These are phyloP conservation scores for Chaetomium strumarium DNA, from an alignment of 2,329 filamentous ascomycete species.

Conservation along the genomic window DNA sequence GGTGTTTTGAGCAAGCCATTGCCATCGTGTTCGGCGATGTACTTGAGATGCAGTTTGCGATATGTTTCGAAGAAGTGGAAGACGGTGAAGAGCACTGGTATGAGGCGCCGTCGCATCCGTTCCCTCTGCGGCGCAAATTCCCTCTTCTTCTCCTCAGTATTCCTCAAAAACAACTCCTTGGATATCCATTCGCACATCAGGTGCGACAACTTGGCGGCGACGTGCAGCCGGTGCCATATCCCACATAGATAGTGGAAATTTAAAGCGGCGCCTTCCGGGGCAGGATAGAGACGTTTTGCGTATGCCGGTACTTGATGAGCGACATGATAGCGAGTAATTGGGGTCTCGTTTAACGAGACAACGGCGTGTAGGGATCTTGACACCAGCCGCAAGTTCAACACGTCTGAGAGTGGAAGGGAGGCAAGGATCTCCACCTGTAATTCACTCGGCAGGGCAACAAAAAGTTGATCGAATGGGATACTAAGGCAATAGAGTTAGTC, in stretches of 20 bases:
- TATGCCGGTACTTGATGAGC: conserved; percentile 55
- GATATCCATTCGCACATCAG: conserved; percentile 60
- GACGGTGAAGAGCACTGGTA: conserved; percentile 58
- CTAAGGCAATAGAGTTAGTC: conserved; percentile 21
- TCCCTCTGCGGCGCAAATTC: conserved; percentile 57
- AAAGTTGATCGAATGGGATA: conserved; percentile 50
- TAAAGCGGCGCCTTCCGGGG: conserved; percentile 40
- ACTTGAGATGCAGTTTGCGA: conserved; percentile 52
- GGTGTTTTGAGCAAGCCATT: conserved; percentile 46
- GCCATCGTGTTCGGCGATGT: conserved; percentile 47
- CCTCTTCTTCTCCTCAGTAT: conserved; percentile 46
- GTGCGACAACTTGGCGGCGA: conserved; percentile 56
- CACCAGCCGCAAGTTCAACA: conserved; percentile 52
- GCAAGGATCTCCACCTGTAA: conserved; percentile 58
- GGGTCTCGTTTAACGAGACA: conserved; percentile 53
- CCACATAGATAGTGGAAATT: conserved; percentile 58
- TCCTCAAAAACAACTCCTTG: conserved; percentile 58
- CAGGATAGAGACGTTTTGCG: conserved; percentile 53
- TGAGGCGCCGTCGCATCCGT: conserved; percentile 58
- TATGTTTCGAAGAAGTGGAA: conserved; percentile 65
- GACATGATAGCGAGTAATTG: conserved; percentile 57
- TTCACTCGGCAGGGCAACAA: conserved; percentile 53
- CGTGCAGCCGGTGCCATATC: conserved; percentile 60
- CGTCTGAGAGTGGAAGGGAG: conserved; percentile 52
- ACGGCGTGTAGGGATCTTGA: conserved; percentile 56